A percentile compares a stretch with the other conserved stretches of the same genome.
These are phyloP conservation scores for Raffaelea arxii DNA, from an alignment of 2,329 filamentous ascomycete genomes.

Conservation along the genomic window DNA sequence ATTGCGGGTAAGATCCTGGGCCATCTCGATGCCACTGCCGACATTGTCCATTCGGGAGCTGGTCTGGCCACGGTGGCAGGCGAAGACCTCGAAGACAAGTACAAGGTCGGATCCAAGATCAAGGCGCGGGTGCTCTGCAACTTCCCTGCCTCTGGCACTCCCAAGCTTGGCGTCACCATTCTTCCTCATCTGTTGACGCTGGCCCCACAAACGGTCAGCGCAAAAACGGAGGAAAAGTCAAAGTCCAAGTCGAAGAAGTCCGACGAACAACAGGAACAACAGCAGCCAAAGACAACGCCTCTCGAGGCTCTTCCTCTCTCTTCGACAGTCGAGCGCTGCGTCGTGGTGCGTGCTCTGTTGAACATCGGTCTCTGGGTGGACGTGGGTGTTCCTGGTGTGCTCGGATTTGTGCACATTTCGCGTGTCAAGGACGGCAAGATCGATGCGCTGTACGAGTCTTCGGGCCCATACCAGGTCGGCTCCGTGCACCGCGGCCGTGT, in stretches of 20 bases:
- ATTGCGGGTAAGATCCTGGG: conserved; percentile 86
- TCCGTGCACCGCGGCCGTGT: conserved; percentile 74
- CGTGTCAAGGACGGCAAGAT: conserved; percentile 83
- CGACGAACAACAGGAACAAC: background rate
- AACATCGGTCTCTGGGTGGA: conserved; percentile 75
- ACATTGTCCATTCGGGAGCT: conserved; percentile 78
- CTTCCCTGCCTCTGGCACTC: conserved; percentile 67
- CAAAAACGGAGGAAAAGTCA: background rate
- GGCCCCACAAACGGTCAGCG: background rate
- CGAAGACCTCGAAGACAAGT: conserved; percentile 63
- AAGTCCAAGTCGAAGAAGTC: background rate
- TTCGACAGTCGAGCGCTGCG: conserved; percentile 66
- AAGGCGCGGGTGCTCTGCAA: conserved; percentile 83
- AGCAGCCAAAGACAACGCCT: conserved; percentile 26
- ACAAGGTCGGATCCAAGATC: conserved; percentile 74
- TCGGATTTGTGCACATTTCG: conserved; percentile 93
- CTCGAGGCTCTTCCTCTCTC: conserved; percentile 59
- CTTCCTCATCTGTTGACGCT: conserved; percentile 74
- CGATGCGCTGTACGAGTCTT: conserved; percentile 66
- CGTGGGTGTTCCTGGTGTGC: conserved; percentile 54
- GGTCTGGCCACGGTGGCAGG: conserved; percentile 52
- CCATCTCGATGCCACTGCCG: conserved; percentile 80
- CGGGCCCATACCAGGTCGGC: conserved; percentile 68
- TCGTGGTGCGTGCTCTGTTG: conserved; percentile 68
- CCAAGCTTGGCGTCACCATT: conserved; percentile 80